These are phyloP conservation scores for Aspergillus affinis DNA, from an alignment of 495 filamentous ascomycete genomes.

Conservation along the genomic window DNA sequence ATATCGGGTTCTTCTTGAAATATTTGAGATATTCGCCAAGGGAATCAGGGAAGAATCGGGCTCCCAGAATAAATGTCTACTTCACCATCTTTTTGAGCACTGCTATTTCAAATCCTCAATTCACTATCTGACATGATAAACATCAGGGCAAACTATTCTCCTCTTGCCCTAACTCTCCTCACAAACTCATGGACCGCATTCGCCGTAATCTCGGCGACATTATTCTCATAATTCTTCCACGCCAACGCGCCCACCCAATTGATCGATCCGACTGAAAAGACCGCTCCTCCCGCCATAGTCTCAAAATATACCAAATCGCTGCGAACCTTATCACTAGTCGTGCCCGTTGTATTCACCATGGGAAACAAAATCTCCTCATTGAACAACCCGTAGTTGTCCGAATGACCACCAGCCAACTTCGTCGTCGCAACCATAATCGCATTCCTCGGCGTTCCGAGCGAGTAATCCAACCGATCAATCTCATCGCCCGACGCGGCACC, in stretches of 20 bases:
- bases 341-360: conserved; percentile 20
- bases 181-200: background rate
- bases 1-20: too few relatives aligned
- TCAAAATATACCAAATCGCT: background rate
- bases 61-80: too few relatives aligned
- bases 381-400: conserved; percentile 30
- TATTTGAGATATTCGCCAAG: too few relatives aligned
- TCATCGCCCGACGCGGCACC: conserved; percentile 23
- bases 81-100: too few relatives aligned
- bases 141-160: background rate
- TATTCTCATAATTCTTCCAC: background rate
- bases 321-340: background rate
- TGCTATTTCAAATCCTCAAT: background rate
- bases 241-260: background rate
- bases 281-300: background rate
- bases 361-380: conserved; percentile 32
- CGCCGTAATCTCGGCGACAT: background rate
- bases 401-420: conserved; percentile 17
- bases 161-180: background rate
- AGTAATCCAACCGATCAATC: conserved; percentile 30
- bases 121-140: background rate
- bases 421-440: conserved; percentile 29
- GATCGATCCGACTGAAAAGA: background rate
- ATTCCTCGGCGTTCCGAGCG: conserved; percentile 24
- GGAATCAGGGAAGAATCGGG: too few relatives aligned